Evolutionary conservation across 805 yeast species (phyloP).

Genomic region (Metschnikowia kofuensis): DNA sequence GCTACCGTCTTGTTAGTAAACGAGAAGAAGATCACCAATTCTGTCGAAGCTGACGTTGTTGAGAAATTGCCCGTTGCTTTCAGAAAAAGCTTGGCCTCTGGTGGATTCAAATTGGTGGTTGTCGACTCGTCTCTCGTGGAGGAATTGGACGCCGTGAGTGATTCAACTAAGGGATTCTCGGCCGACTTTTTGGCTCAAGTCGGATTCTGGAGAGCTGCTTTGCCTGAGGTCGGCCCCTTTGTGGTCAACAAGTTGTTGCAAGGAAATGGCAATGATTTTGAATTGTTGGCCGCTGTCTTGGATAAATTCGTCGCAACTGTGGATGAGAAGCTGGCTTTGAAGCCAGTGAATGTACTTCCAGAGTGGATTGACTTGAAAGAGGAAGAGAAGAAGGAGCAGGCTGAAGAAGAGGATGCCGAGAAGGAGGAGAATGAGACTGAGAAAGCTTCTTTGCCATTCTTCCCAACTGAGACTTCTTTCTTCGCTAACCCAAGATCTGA

Average conservation of each 20-base stretch:
- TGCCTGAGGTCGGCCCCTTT: slow-evolving; percentile 59
- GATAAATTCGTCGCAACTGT: slow-evolving; percentile 62
- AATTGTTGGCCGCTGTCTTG: slow-evolving; percentile 69
- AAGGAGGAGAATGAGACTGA: slow-evolving; percentile 25
- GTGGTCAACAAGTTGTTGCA: slow-evolving; percentile 75
- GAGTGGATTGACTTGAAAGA: slow-evolving; percentile 32
- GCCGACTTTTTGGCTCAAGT: slow-evolving; percentile 69
- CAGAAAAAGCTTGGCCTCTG: slow-evolving; percentile 51
- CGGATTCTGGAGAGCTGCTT: slow-evolving; percentile 73
- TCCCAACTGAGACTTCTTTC: slow-evolving; percentile 64
- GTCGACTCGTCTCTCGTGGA: slow-evolving; percentile 64
- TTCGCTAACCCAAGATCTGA: slow-evolving; percentile 53
- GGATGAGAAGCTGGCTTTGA: slow-evolving; percentile 42
- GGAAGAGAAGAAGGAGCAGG: slow-evolving; percentile 20
- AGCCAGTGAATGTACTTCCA: slow-evolving; percentile 30
- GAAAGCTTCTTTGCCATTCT: slow-evolving; percentile 40
- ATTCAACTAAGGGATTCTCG: slow-evolving; percentile 72
- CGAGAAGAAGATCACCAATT: slow-evolving; percentile 30
- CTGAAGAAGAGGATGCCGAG: slow-evolving; percentile 20
- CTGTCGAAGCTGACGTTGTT: slow-evolving; percentile 48
- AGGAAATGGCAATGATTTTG: slow-evolving; percentile 80
- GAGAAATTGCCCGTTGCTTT: slow-evolving; percentile 51
- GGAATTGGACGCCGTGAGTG: slow-evolving; percentile 48
- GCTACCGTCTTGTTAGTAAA: slow-evolving; percentile 50
- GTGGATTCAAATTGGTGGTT: slow-evolving; percentile 50